phyloP scores from a whole-genome alignment of 495 filamentous ascomycete species.

The Podospora fimiseda region DNA sequence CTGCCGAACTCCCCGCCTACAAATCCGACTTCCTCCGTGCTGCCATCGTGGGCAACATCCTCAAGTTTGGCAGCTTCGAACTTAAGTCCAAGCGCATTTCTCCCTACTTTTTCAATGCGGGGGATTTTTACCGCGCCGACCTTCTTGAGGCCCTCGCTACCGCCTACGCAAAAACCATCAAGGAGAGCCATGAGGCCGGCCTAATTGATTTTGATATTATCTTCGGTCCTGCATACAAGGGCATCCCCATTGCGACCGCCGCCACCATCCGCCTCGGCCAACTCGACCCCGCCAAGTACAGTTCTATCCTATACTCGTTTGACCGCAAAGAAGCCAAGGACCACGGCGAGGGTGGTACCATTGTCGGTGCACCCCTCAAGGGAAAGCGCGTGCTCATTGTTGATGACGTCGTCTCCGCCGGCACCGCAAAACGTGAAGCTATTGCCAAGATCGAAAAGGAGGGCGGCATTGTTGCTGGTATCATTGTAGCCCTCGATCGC shows the following conservation, averaged over 20 bases:
- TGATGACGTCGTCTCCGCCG: conserved; percentile 93
- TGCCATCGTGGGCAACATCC: conserved; percentile 64
- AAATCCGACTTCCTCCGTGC: conserved; percentile 64
- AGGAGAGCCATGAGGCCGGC: conserved; percentile 30
- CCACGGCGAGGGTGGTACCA: conserved; percentile 87
- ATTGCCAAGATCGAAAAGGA: conserved; percentile 74
- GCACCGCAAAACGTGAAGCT: conserved; percentile 86
- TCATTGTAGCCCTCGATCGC: conserved; percentile 82
- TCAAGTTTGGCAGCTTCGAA: conserved; percentile 82
- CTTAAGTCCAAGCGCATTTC: conserved; percentile 89
- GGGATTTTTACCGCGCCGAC: conserved; percentile 69
- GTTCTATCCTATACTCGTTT: conserved; percentile 69
- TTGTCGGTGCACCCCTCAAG: conserved; percentile 78
- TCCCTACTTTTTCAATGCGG: conserved; percentile 98
- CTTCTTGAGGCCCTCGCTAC: conserved; percentile 66
- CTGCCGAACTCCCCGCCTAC: conserved; percentile 38
- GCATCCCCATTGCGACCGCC: conserved; percentile 76
- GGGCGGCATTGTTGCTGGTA: conserved; percentile 74
- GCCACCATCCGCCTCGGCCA: conserved; percentile 63
- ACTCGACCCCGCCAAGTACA: conserved; percentile 51
- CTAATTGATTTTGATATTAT: conserved; percentile 57
- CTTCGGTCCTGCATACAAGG: conserved; percentile 93
- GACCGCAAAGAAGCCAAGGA: conserved; percentile 93
- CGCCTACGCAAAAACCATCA: conserved; percentile 74
- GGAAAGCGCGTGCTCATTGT: conserved; percentile 83